Conservation (phyloP, 2,329 filamentous ascomycete species). For the Exutisphaerella laricina region DNA sequence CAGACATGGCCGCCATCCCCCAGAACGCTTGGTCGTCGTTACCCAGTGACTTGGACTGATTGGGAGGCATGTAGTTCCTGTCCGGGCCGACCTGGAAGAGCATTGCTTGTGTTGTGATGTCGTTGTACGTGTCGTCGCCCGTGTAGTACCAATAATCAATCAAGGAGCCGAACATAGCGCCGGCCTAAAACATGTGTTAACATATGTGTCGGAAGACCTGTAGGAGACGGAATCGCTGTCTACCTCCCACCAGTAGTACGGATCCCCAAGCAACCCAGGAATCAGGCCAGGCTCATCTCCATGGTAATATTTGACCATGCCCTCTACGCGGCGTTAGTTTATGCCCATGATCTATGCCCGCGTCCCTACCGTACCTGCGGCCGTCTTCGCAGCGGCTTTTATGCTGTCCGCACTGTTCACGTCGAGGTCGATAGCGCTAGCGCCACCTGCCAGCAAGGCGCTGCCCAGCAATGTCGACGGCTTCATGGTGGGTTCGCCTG, state of each 20-base stretch:
- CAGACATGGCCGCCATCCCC: slow-evolving; percentile 53
- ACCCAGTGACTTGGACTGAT: slow-evolving; percentile 39
- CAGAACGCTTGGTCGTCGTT: slow-evolving; percentile 57
- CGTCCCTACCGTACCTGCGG: no score
- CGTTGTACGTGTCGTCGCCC: slow-evolving; percentile 60
- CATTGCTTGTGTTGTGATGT: slow-evolving; percentile 52
- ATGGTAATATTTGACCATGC: slow-evolving; percentile 49
- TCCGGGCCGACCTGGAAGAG: slow-evolving; percentile 56
- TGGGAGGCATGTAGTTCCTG: slow-evolving; percentile 53
- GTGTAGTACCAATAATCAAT: slow-evolving; percentile 67
- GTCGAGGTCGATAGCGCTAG: slow-evolving; percentile 24
- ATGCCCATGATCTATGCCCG: no score
- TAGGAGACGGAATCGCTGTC: no score
- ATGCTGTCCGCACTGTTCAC: slow-evolving; percentile 35
- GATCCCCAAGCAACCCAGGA: slow-evolving; percentile 54
- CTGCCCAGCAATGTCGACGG: slow-evolving; percentile 13
- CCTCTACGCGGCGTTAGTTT: no score
- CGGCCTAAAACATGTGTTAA: no score
- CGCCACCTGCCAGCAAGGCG: slow-evolving; percentile 20
- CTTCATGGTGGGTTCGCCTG: slow-evolving; percentile 18
- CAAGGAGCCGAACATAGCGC: slow-evolving; percentile 58
- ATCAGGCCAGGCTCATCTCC: slow-evolving; percentile 48
- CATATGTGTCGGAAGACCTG: no score
- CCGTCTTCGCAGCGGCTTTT: slow-evolving; percentile 38
- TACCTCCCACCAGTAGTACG: slow-evolving; percentile 76